phyloP scores from a whole-genome alignment of 169 alveolate species.

The Plasmodium adleri region DNA sequence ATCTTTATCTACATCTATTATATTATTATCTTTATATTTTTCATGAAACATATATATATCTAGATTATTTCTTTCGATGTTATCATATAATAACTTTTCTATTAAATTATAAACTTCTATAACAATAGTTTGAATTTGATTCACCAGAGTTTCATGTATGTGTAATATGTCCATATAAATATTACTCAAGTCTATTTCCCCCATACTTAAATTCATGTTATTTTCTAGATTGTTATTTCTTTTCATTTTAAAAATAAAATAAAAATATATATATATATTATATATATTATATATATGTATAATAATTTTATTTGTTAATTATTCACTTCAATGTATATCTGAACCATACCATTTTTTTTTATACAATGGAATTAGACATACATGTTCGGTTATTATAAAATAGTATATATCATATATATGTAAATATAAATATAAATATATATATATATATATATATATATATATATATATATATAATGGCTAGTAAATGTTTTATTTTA shows the following conservation, averaged over 20 bases:
- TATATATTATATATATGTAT: neutral
- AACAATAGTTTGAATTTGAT: conserved; percentile 43
- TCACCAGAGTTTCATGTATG: conserved; percentile 60
- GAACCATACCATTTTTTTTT: too few relatives aligned
- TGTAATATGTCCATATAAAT: conserved; percentile 48
- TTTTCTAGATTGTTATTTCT: conserved; percentile 12
- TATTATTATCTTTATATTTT: neutral
- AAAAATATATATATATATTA: too few relatives aligned
- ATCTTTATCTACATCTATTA: neutral
- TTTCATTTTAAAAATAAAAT: conserved; percentile 10
- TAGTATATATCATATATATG: too few relatives aligned
- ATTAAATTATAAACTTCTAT: conserved; percentile 31
- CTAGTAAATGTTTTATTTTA: too few relatives aligned
- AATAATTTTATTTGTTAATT: too few relatives aligned
- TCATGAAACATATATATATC: neutral
- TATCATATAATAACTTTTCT: conserved; percentile 8
- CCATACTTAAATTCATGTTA: conserved; percentile 24
- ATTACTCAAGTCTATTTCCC: conserved; percentile 32
- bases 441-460: too few relatives aligned
- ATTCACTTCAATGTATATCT: too few relatives aligned
- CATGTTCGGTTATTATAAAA: too few relatives aligned
- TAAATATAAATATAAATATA: too few relatives aligned
- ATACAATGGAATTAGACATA: too few relatives aligned
- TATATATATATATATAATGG: too few relatives aligned
- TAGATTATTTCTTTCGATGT: conserved; percentile 6